Percentiles rank a stretch among this genome's conserved stretches.
Evolutionary conservation across 306 rosid species (phyloP).

Genomic region (Gillenia trifoliata): DNA sequence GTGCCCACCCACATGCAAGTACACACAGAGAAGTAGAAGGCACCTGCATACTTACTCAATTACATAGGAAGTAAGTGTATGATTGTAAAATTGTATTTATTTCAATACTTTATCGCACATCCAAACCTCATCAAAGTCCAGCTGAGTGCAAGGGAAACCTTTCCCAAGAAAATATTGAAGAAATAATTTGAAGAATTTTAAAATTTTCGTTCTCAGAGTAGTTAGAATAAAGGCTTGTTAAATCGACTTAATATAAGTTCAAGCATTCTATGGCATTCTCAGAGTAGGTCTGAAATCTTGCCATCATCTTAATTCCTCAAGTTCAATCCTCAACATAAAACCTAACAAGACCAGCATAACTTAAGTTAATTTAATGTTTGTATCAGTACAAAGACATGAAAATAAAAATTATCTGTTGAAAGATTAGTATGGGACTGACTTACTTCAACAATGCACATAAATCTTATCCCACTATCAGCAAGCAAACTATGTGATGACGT

Average conservation of each 20-base stretch:
- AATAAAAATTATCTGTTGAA: conserved; percentile 9
- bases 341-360: not conserved
- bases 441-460: conserved; percentile 76
- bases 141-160: not conserved
- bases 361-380: conserved; percentile 6
- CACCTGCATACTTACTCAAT: not conserved
- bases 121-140: not conserved
- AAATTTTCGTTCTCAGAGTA: not conserved
- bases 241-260: not conserved
- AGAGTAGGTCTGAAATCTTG: not conserved
- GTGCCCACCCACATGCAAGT: not conserved
- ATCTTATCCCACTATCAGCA: conserved; percentile 75
- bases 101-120: not conserved
- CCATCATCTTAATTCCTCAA: not conserved
- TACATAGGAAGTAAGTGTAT: not conserved
- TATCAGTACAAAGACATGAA: not conserved
- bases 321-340: not conserved
- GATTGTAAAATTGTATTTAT: not conserved
- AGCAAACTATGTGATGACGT: conserved; percentile 55
- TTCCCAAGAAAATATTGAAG: not conserved
- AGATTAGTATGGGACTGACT: conserved; percentile 35
- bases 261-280: not conserved
- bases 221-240: not conserved
- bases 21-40: not conserved
- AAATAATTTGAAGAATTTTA: not conserved